Percentiles rank a stretch among this genome's conserved stretches.
Conservation (phyloP, 2,329 filamentous ascomycete species). For the Samsoniella hepiali region DNA sequence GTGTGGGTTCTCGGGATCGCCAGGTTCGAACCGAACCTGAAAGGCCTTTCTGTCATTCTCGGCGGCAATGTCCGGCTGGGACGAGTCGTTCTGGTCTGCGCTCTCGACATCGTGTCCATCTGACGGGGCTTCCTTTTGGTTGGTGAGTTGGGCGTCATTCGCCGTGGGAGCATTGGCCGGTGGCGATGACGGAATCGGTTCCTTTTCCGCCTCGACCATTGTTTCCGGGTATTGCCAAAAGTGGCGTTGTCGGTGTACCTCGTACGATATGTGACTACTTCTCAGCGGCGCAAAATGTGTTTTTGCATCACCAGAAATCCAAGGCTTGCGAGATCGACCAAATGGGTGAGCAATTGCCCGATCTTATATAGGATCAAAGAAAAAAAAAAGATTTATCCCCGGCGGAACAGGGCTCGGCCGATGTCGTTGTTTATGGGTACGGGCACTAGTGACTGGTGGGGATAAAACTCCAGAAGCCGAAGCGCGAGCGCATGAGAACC, state of each 20-base stretch:
- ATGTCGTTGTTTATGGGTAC: neutral
- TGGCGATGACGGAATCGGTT: neutral
- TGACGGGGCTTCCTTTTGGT: neutral
- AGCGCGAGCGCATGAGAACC: conserved; percentile 12
- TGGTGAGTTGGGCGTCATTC: neutral
- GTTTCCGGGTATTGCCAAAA: no score
- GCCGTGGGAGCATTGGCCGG: neutral
- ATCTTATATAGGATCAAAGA: neutral
- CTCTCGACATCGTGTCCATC: neutral
- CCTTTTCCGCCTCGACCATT: neutral
- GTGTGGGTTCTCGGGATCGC: conserved; percentile 16
- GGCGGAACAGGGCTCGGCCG: conserved; percentile 1
- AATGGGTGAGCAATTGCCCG: neutral
- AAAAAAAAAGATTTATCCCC: conserved; percentile 5
- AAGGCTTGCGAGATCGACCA: neutral
- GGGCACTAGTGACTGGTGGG: neutral
- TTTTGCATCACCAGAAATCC: neutral
- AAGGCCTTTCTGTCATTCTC: conserved; percentile 11
- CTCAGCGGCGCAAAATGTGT: neutral
- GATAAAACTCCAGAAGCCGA: conserved; percentile 7
- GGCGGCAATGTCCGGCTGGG: neutral
- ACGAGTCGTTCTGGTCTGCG: neutral
- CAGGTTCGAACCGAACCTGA: conserved; percentile 5
- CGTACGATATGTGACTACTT: neutral
- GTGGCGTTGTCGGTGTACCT: neutral